Conservation (phyloP, 2,329 filamentous ascomycete species). For the Thielaviopsis punctulata region DNA sequence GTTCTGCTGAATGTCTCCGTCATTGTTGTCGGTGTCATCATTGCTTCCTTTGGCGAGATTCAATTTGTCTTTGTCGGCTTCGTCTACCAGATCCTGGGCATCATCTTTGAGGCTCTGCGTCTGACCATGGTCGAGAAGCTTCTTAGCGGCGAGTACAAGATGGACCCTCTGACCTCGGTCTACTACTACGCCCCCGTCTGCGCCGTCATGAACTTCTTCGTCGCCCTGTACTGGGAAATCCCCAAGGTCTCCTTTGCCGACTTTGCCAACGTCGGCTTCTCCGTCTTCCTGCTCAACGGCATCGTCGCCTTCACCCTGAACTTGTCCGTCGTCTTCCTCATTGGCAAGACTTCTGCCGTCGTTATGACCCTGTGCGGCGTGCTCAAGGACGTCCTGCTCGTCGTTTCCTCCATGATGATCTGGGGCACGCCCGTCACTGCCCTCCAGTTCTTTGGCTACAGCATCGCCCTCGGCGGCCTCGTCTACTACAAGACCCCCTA, state of each 20-base stretch:
- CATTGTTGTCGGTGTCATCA: slow-evolving; percentile 86
- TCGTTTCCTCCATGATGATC: slow-evolving; percentile 62
- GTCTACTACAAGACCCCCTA: slow-evolving; percentile 62
- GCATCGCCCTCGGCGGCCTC: slow-evolving; percentile 61
- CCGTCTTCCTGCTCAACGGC: slow-evolving; percentile 59
- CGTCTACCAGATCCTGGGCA: slow-evolving; percentile 60
- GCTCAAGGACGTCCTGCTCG: slow-evolving; percentile 74
- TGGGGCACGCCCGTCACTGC: slow-evolving; percentile 59
- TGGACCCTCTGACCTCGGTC: slow-evolving; percentile 75
- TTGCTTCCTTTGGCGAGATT: slow-evolving; percentile 91
- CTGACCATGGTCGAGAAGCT: slow-evolving; percentile 73
- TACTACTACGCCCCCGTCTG: slow-evolving; percentile 84
- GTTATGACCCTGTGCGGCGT: slow-evolving; percentile 77
- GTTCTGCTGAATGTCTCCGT: slow-evolving; percentile 84
- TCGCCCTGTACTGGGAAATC: slow-evolving; percentile 58
- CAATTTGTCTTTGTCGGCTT: slow-evolving; percentile 72
- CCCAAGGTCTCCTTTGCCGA: slow-evolving; percentile 52
- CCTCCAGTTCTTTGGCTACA: slow-evolving; percentile 72
- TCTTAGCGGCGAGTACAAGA: slow-evolving; percentile 74
- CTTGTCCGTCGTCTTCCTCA: slow-evolving; percentile 72
- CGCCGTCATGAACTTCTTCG: slow-evolving; percentile 60
- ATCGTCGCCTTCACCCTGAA: slow-evolving; percentile 66
- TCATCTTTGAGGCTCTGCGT: slow-evolving; percentile 67
- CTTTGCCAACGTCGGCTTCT: slow-evolving; percentile 54
- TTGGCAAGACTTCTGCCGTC: slow-evolving; percentile 74